These are phyloP conservation scores for Kluyveromyces aestuarii DNA, from an alignment of 805 yeast genomes.

Conservation along the genomic window DNA sequence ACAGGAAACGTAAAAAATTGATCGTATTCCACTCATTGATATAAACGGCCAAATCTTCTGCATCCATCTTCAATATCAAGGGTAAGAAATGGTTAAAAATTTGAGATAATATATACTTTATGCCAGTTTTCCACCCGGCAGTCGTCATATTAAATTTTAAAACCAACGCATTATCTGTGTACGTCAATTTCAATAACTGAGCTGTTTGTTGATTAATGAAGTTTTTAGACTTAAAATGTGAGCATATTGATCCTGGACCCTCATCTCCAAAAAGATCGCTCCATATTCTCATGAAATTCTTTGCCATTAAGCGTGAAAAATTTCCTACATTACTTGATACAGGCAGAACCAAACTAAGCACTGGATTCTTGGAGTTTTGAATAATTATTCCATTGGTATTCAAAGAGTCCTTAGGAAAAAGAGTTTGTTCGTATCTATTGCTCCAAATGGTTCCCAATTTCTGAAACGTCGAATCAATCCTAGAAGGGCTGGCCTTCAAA, in stretches of 20 bases:
- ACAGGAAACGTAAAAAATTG: constrained; percentile 37
- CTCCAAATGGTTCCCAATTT: constrained; percentile 18
- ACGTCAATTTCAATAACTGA: constrained; percentile 32
- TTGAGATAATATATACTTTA: constrained; percentile 27
- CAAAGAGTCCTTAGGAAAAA: constrained; percentile 19
- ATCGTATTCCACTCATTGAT: constrained; percentile 41
- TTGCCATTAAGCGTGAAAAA: constrained; percentile 16
- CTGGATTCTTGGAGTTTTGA: constrained; percentile 27
- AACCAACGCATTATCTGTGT: constrained; percentile 33
- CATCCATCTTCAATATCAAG: constrained; percentile 10
- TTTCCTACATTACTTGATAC: constrained; percentile 7
- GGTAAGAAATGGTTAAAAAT: constrained; percentile 23
- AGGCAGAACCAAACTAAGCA: constrained; percentile 42
- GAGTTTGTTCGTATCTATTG: constrained; percentile 9
- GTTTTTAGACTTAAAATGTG: constrained; percentile 28
- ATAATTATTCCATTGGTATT: constrained; percentile 31
- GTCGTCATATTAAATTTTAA: constrained; percentile 43
- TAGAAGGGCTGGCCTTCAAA: constrained; percentile 11
- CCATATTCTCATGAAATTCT: constrained; percentile 37
- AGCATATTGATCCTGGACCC: constrained; percentile 39
- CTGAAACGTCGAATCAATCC: constrained; percentile 4
- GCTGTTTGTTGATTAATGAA: constrained; percentile 35
- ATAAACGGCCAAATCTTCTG: constrained; percentile 29
- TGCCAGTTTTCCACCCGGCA: constrained; percentile 32
- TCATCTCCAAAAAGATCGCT: constrained; percentile 59